Conservation (phyloP, 805 yeast species). For the Yamadazyma scolyti region DNA sequence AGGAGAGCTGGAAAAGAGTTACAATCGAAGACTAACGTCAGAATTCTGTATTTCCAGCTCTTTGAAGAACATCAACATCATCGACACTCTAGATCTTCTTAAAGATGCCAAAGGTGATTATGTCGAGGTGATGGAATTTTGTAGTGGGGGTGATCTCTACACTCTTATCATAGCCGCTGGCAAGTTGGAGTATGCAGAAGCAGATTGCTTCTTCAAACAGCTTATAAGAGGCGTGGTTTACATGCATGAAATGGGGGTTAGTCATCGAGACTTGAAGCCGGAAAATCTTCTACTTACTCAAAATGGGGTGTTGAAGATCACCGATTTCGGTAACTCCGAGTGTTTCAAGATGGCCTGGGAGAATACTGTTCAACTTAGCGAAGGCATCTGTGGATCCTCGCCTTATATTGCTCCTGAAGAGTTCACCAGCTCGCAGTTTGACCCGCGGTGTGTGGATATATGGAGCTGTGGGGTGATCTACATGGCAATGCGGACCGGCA, state of each 20-base stretch:
- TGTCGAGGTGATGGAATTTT: constrained; percentile 82
- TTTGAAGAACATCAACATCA: constrained; percentile 72
- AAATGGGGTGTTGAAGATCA: constrained; percentile 70
- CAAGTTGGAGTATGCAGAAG: constrained; percentile 76
- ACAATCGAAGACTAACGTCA: constrained; percentile 68
- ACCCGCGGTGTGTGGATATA: constrained; percentile 77
- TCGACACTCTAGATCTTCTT: constrained; percentile 69
- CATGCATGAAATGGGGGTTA: constrained; percentile 88
- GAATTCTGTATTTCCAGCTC: constrained; percentile 83
- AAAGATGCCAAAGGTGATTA: constrained; percentile 81
- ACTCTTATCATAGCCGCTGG: constrained; percentile 72
- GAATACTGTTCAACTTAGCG: constrained; percentile 60
- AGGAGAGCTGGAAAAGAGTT: constrained; percentile 61
- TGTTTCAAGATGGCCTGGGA: constrained; percentile 88
- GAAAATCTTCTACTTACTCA: constrained; percentile 76
- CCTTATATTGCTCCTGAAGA: constrained; percentile 94
- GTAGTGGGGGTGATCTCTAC: constrained; percentile 78
- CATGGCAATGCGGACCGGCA: constrained; percentile 92
- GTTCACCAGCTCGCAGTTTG: constrained; percentile 61
- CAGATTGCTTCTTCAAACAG: constrained; percentile 89
- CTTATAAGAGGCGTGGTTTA: constrained; percentile 77
- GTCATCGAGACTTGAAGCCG: constrained; percentile 87
- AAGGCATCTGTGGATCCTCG: constrained; percentile 79
- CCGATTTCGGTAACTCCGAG: constrained; percentile 86
- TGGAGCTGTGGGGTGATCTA: constrained; percentile 94